Evolutionary conservation across 768 basidiomycete genomes (phyloP), one percentile per base, ranked within the genome.

Genomic region (Lentinus tigrinus): DNA sequence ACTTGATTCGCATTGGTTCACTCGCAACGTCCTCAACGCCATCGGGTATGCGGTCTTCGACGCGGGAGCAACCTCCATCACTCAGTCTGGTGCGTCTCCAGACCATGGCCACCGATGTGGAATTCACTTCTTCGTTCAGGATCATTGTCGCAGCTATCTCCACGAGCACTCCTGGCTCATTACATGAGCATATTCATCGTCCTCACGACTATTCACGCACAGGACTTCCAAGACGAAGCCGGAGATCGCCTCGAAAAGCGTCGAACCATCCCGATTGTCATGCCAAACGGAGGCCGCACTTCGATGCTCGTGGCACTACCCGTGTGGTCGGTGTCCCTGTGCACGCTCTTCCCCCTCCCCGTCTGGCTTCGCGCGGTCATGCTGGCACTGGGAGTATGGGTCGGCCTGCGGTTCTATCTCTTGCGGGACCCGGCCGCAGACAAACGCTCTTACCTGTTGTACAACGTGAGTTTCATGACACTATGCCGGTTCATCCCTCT

Each of bases 21-120:
- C 56, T 34, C 64, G 64, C 13, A 61, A 61, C 40, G 39, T 52
- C 13, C 55, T 57, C 27, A 63, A 65, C 11, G 61, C 61, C 3
- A 51, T 58, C 31, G 64, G 64, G 2, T 62, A 65, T 31, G 51
- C 54, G 7, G 54, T 54, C 26, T 65, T 65, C 28, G 52, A 57
- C 31, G 43, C 55, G 1, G 74, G 74, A 27, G 73, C 58, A 62
- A 31, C 28, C 28, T 31, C 28, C 10, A 31, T 31, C 28, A 31
- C 28, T 31, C 4, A 31, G 28, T 31, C 28, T 31, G 28, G 28
- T 31, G 28, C 4, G 28, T 31, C 28, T 31, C 28, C 34, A 51
- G 11, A 38, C 24, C 50, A 38, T 11, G 26, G 2, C 36, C 1
- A 50, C 34, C 8, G 48, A 6, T 21, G 48, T 3, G 10, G 10